Evolutionary conservation across 805 yeast genomes (phyloP).

Genomic region (Saturnispora silvae): DNA sequence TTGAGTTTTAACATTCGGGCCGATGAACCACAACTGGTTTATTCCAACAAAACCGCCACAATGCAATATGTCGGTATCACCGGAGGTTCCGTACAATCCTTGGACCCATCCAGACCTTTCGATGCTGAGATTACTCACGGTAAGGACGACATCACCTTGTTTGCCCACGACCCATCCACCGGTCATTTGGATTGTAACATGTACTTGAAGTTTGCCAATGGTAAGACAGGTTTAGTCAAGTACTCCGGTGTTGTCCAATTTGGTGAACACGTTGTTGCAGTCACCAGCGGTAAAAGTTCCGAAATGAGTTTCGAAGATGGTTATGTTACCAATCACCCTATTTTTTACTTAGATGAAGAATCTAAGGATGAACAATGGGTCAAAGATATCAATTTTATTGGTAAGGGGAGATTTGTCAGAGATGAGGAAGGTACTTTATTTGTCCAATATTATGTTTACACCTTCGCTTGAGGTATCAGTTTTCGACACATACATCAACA

Average conservation of each 20-base stretch:
- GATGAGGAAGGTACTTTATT: slow-evolving; percentile 33
- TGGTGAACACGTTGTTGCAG: slow-evolving; percentile 27
- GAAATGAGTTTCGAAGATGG: slow-evolving; percentile 34
- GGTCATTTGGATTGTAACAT: slow-evolving; percentile 38
- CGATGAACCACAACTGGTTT: slow-evolving; percentile 24
- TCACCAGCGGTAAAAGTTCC: slow-evolving; percentile 25
- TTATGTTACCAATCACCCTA: slow-evolving; percentile 40
- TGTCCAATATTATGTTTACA: slow-evolving; percentile 31
- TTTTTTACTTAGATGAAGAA: slow-evolving; percentile 31
- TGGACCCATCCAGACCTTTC: slow-evolving; percentile 29
- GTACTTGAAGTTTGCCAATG: slow-evolving; percentile 26
- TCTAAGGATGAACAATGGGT: slow-evolving; percentile 44
- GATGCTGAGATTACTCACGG: slow-evolving; percentile 32
- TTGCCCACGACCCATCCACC: slow-evolving; percentile 19
- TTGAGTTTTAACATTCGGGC: slow-evolving; percentile 28
- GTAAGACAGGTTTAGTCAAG: slow-evolving; percentile 30
- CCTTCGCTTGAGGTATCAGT: slow-evolving; percentile 7
- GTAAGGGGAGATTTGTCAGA: slow-evolving; percentile 50
- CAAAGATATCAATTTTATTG: slow-evolving; percentile 36
- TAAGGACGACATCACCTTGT: slow-evolving; percentile 36
- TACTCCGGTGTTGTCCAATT: slow-evolving; percentile 41
- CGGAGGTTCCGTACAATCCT: slow-evolving; percentile 29
- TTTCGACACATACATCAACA: too few species aligned
- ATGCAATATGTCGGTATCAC: slow-evolving; percentile 24
- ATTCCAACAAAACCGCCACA: slow-evolving; percentile 20